Evolutionary conservation across 345 rosid species (phyloP), one percentile per base, ranked within the genome.

Genomic region (Gossypium thurberi): DNA sequence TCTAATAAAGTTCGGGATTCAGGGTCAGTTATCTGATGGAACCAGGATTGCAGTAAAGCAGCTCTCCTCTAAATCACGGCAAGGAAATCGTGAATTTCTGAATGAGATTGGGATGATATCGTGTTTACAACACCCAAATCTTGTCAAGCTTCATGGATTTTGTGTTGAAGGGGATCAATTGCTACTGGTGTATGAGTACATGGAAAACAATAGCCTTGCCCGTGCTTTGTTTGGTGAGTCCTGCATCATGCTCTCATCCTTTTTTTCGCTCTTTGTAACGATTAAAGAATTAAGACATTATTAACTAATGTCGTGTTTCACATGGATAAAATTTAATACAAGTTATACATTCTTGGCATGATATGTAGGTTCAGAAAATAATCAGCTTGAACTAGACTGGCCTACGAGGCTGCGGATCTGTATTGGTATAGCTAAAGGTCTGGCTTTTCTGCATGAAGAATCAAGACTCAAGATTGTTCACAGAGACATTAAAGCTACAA

Each of bases 91-190:
- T 60, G 88, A 88, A 65, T 88, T 86, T 37, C 71, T 88, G 23
- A 86, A 83, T 37, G 88, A 88, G 81, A 88, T 86, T 20, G 89
- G 77, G 69, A 88, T 85, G 87, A 83, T 88, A 48, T 86, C 90
- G 2, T 85, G 86, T 77, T 74, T 88, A 21, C 86, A 85, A 52
- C 90, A 88, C 73, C 85, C 88, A 2, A 12, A 88, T 83, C 85
- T 88, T 61, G 87, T 86, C 52, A 83, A 85, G 74, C 69, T 88
- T 48, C 81, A 83, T 69, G 88, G 87, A 73, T 88, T 82, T 61
- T 86, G 87, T 5, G 79, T 86, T 18, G 90, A 86, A 81, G 82
- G 81, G 17, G 81, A 88, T 55, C 88, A 88, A 63, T 77, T 88
- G 55, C 76, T 88, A 78, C 57, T 88, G 51, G 77, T 86, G 7